A percentile compares a stretch with the other conserved stretches of the same genome.
Conservation (phyloP, 148 eudicot species). For the Camellia sinensis region DNA sequence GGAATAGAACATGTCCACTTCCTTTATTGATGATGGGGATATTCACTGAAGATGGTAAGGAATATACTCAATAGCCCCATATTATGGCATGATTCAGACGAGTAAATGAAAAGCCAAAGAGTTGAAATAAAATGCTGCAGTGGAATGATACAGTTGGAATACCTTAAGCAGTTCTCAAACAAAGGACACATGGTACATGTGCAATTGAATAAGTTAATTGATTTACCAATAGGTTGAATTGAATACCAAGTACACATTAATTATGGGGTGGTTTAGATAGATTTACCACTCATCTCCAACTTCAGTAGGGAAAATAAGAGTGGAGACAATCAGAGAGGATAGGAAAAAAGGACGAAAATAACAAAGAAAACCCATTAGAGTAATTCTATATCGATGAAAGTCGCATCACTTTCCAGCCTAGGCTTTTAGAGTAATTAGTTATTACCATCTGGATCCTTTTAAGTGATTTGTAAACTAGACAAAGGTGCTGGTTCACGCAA, state of each 20-base stretch:
- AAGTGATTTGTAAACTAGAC: not conserved
- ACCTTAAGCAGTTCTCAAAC: not conserved
- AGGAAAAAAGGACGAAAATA: not conserved
- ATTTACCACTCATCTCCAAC: not conserved
- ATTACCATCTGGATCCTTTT: not conserved
- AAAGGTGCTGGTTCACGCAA: not conserved
- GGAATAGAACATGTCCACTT: not conserved
- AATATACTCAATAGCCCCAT: too few species aligned
- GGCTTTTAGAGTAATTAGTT: not conserved
- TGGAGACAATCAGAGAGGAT: not conserved
- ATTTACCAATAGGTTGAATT: not conserved
- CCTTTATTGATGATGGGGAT: not conserved
- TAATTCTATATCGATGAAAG: not conserved
- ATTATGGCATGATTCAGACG: not conserved
- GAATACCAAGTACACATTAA: not conserved
- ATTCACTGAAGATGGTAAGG: not conserved
- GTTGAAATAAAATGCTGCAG: not conserved
- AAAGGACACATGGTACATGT: not conserved
- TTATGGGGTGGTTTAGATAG: not conserved
- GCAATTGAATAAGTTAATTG: not conserved
- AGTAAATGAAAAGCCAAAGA: not conserved
- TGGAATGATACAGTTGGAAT: not conserved
- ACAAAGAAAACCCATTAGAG: not conserved
- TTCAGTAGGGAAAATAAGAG: not conserved
- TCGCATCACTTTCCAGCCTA: not conserved